These are phyloP conservation scores for Microbotryomycetes sp. DNA, from an alignment of 1,284 basidiomycete genomes.

Conservation along the genomic window DNA sequence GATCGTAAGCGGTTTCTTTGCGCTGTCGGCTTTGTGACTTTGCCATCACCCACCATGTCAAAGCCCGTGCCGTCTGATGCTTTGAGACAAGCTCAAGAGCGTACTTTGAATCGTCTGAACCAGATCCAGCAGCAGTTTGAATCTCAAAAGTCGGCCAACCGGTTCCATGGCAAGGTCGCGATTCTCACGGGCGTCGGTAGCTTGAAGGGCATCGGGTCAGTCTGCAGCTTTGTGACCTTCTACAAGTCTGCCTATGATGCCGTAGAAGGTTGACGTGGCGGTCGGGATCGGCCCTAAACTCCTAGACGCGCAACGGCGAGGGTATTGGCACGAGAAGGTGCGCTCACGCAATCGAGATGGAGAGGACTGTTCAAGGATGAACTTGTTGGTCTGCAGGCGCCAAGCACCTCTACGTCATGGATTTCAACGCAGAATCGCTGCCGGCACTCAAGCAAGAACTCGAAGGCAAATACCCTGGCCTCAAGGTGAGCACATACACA, in stretches of 20 bases:
- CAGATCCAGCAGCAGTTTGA: slow-evolving; percentile 64
- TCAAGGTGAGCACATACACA: slow-evolving; percentile 60
- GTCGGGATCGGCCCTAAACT: slow-evolving; percentile 32
- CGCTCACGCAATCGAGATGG: slow-evolving; percentile 12
- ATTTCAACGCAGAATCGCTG: slow-evolving; percentile 64
- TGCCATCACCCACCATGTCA: too few species aligned
- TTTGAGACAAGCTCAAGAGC: slow-evolving; percentile 8
- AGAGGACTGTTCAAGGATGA: not conserved
- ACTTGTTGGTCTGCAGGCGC: slow-evolving; percentile 54
- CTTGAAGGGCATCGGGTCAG: slow-evolving; percentile 73
- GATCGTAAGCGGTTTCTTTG: too few species aligned
- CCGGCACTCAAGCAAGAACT: slow-evolving; percentile 64
- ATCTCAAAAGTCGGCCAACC: slow-evolving; percentile 50
- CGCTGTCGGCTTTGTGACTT: too few species aligned
- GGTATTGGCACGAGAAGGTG: slow-evolving; percentile 73
- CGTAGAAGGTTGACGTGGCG: slow-evolving; percentile 3
- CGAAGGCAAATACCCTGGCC: slow-evolving; percentile 60
- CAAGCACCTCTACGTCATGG: slow-evolving; percentile 72
- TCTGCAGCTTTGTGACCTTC: not conserved
- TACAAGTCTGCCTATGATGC: not conserved
- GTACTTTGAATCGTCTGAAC: slow-evolving; percentile 57
- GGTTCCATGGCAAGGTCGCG: slow-evolving; percentile 74
- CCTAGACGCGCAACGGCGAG: slow-evolving; percentile 61
- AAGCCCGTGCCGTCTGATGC: not conserved
- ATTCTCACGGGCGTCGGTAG: slow-evolving; percentile 82